Evolutionary conservation across 192 early-diverging fungal species (phyloP).

Genomic region (Rhizophlyctis rosea): DNA sequence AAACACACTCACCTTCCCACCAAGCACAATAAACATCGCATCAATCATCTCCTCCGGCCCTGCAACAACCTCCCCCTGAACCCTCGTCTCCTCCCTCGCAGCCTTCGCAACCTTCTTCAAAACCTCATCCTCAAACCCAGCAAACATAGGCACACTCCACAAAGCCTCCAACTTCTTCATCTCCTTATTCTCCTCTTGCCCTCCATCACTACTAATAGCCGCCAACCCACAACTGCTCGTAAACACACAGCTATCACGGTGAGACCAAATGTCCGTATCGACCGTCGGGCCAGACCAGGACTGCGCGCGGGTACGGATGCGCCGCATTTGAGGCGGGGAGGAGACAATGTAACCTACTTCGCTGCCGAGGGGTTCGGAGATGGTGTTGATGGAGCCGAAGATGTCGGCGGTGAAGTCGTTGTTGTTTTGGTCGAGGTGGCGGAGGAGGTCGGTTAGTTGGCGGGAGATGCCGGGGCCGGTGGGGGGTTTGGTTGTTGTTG

Average conservation of each 20-base stretch:
- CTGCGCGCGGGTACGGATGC: not conserved
- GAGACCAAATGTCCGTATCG: too few relatives aligned
- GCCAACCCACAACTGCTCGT: not conserved
- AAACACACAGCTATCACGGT: not conserved
- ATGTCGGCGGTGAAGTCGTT: too few relatives aligned
- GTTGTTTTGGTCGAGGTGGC: too few relatives aligned
- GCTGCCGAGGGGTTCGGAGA: too few relatives aligned
- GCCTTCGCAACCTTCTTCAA: conserved; percentile 14
- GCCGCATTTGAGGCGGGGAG: not conserved
- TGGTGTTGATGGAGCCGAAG: too few relatives aligned
- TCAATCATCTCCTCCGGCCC: not conserved
- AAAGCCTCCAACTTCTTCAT: not conserved
- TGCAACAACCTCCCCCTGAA: not conserved
- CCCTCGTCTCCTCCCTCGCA: not conserved
- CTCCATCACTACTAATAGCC: not conserved
- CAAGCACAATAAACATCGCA: not conserved
- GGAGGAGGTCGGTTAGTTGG: too few relatives aligned
- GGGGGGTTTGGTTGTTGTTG: too few relatives aligned
- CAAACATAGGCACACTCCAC: conserved; percentile 45
- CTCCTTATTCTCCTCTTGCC: not conserved
- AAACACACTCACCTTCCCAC: conserved; percentile 1
- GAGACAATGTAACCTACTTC: too few relatives aligned
- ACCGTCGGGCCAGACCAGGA: not conserved
- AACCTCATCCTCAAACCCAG: conserved; percentile 30
- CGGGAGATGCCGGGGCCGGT: too few relatives aligned